phyloP scores from a whole-genome alignment of 2,329 filamentous ascomycete genomes.

The Fusarium sp. region DNA sequence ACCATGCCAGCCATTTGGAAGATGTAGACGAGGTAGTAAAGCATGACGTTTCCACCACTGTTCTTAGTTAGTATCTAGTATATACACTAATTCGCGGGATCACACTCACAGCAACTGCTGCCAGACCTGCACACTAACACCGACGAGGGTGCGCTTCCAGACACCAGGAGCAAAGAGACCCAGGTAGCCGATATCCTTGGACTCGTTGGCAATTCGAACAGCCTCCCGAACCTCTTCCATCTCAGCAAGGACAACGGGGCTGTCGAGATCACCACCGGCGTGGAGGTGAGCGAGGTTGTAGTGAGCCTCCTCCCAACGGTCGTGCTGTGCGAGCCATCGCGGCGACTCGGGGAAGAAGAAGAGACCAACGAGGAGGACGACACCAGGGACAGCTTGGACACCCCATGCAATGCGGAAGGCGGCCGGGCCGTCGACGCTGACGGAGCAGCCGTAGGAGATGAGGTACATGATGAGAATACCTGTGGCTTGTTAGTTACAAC shows the following conservation, averaged over 20 bases:
- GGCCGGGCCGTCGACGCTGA: slow-evolving; percentile 61
- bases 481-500: slow-evolving; percentile 44
- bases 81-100: rapidly evolving
- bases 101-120: slow-evolving; percentile 58
- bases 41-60: slow-evolving; percentile 63
- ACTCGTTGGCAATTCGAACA: slow-evolving; percentile 52
- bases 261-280: slow-evolving; percentile 62
- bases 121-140: slow-evolving; percentile 64
- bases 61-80: slow-evolving; percentile 3
- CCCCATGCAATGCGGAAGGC: slow-evolving; percentile 74
- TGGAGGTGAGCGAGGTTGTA: slow-evolving; percentile 67
- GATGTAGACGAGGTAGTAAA: slow-evolving; percentile 71
- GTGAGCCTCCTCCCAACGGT: slow-evolving; percentile 67
- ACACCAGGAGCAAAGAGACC: slow-evolving; percentile 60
- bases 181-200: slow-evolving; percentile 53
- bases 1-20: slow-evolving; percentile 69
- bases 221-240: slow-evolving; percentile 63
- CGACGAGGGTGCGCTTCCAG: slow-evolving; percentile 63
- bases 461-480: slow-evolving; percentile 78
- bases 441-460: slow-evolving; percentile 71
- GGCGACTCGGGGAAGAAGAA: slow-evolving; percentile 71
- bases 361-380: slow-evolving; percentile 67
- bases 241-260: slow-evolving; percentile 67
- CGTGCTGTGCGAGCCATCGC: slow-evolving; percentile 71
- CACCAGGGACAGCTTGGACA: slow-evolving; percentile 69